These are phyloP conservation scores for Chlorella sp. DNA, from an alignment of 139 green algal species.

Conservation along the genomic window DNA sequence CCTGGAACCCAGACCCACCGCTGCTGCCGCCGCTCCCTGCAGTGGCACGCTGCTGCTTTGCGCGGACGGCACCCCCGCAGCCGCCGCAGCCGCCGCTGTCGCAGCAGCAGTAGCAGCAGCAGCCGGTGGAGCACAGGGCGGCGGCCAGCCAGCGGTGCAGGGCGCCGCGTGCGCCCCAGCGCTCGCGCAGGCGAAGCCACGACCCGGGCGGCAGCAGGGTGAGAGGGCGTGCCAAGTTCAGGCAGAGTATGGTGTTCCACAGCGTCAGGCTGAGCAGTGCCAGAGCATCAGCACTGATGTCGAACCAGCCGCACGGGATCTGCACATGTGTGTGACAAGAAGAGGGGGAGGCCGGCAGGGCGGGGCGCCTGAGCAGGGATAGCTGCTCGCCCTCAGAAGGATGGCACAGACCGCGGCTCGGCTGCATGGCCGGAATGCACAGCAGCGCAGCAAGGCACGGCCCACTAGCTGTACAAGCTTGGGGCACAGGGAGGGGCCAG, in stretches of 20 bases:
- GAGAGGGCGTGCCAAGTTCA: not conserved
- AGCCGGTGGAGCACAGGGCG: not conserved
- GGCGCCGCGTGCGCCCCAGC: not conserved
- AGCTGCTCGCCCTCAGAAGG: not conserved
- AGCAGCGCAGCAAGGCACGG: not conserved
- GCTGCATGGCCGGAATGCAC: not conserved
- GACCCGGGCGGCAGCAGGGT: not conserved
- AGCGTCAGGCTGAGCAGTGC: not conserved
- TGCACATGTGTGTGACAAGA: not conserved
- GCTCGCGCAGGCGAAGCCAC: not conserved
- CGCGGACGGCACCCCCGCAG: not conserved
- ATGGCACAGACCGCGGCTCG: not conserved
- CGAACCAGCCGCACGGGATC: not conserved
- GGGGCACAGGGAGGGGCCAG: not conserved
- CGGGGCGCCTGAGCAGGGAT: not conserved
- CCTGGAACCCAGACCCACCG: no score
- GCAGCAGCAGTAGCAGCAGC: slow-evolving; percentile 15
- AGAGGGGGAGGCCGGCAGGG: not conserved
- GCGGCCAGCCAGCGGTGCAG: not conserved
- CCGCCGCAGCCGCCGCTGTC: not conserved
- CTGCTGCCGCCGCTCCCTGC: not conserved
- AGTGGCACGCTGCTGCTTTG: not conserved
- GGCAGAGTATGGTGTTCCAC: not conserved
- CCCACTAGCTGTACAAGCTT: not conserved
- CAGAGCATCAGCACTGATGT: not conserved